Percentiles rank a stretch among this genome's conserved stretches.
phyloP scores from a whole-genome alignment of 768 basidiomycete genomes.

The Sutorius australiensis region DNA sequence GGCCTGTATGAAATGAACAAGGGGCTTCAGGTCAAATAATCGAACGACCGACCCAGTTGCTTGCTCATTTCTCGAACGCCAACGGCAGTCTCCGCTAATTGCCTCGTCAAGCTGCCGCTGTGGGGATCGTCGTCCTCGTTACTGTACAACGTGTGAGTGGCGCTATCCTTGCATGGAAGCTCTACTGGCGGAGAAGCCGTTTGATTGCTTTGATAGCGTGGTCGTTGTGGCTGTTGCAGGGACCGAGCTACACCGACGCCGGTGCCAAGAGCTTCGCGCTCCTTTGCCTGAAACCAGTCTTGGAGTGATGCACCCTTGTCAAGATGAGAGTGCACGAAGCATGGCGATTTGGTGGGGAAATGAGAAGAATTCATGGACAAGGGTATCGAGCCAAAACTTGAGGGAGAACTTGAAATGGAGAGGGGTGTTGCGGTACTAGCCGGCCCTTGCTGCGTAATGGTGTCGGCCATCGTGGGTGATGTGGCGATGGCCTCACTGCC shows the following conservation, averaged over 20 bases:
- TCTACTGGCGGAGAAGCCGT: constrained; percentile 10
- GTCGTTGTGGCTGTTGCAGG: constrained; percentile 33
- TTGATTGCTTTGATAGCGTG: constrained; percentile 8
- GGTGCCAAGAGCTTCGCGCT: constrained; percentile 20
- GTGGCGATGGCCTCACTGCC: constrained; percentile 18
- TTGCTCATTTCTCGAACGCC: constrained; percentile 99
- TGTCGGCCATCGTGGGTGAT: constrained; percentile 20
- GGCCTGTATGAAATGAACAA: constrained; percentile 50
- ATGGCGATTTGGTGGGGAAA: constrained; percentile 58
- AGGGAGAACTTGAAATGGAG: constrained; percentile 29
- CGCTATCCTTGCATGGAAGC: constrained; percentile 14
- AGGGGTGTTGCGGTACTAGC: constrained; percentile 9
- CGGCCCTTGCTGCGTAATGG: constrained; percentile 13
- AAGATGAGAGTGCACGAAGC: constrained; percentile 90
- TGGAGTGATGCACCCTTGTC: constrained; percentile 76
- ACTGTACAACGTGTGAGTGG: constrained; percentile 11
- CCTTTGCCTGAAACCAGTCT: constrained; percentile 60
- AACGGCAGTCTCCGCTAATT: constrained; percentile 94
- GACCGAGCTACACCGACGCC: constrained; percentile 52
- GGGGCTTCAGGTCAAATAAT: background rate
- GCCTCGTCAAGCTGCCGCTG: constrained; percentile 77
- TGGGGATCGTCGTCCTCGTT: constrained; percentile 64
- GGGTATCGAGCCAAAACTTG: constrained; percentile 26
- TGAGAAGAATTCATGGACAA: constrained; percentile 24
- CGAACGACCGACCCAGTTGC: constrained; percentile 70